phyloP scores from a whole-genome alignment of 192 early-diverging fungal species.

The Rhizophagus sp. region DNA sequence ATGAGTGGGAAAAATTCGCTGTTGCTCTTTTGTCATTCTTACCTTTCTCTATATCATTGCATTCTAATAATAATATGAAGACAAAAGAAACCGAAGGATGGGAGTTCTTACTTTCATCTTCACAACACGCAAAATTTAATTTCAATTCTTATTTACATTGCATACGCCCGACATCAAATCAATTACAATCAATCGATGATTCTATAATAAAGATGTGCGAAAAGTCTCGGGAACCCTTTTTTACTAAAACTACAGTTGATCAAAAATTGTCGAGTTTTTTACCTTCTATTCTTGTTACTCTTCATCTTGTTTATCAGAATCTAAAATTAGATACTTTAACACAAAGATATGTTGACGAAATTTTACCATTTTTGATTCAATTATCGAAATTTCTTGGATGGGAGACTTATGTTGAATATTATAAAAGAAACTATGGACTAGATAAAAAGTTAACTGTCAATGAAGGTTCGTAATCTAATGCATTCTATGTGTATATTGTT shows the following conservation, averaged over 20 bases:
- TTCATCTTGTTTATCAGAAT: conserved; percentile 63
- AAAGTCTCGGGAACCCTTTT: conserved; percentile 30
- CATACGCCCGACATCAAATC: background rate
- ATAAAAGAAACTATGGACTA: conserved; percentile 34
- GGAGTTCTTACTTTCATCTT: conserved; percentile 9
- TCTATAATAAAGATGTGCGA: background rate
- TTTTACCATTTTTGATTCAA: conserved; percentile 36
- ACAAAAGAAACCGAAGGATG: background rate
- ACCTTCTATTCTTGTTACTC: conserved; percentile 37
- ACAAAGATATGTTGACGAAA: conserved; percentile 32
- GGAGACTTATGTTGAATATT: conserved; percentile 39
- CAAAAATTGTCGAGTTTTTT: conserved; percentile 37
- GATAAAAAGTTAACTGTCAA: conserved; percentile 7
- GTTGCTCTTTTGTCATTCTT: conserved; percentile 41
- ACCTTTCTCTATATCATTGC: background rate
- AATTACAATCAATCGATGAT: background rate
- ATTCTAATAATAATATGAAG: background rate
- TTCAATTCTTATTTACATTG: conserved; percentile 10
- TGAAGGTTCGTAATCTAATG: conserved; percentile 20
- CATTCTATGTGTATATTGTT: background rate
- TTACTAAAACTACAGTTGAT: conserved; percentile 13
- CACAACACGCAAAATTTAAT: conserved; percentile 6
- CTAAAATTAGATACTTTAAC: conserved; percentile 43
- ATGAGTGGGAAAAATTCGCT: conserved; percentile 46
- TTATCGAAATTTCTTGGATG: conserved; percentile 35